Conservation (phyloP, 2,329 filamentous ascomycete species). For the Parascedosporium putredinis region DNA sequence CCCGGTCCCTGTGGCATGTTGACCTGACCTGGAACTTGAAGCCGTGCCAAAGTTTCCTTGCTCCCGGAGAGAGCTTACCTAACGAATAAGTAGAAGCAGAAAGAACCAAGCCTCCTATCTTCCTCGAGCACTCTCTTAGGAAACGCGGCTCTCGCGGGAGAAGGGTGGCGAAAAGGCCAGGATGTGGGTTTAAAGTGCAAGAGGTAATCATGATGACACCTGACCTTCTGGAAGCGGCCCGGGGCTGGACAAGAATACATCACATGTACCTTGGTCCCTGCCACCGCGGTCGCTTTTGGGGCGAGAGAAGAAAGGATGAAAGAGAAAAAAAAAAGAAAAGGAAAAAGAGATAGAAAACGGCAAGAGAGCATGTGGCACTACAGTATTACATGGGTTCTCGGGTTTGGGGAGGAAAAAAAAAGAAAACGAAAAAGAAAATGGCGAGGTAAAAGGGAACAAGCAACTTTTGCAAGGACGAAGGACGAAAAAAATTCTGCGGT, state of each 20-base stretch:
- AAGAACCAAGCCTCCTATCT: too few species aligned
- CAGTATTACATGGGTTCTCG: too few species aligned
- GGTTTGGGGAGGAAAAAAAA: neutral
- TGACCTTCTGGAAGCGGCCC: neutral
- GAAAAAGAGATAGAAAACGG: neutral
- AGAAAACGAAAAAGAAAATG: neutral
- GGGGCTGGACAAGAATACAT: neutral
- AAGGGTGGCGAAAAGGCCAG: neutral
- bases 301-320: neutral
- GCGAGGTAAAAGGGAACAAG: neutral
- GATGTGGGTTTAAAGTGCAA: neutral
- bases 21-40: too few species aligned
- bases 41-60: too few species aligned
- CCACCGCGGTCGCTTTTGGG: neutral
- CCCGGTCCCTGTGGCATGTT: neutral
- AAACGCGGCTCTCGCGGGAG: neutral
- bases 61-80: too few species aligned
- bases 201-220: slow-evolving; percentile 1
- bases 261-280: neutral
- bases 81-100: too few species aligned
- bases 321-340: neutral
- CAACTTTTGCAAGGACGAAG: too few species aligned
- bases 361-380: neutral
- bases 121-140: neutral
- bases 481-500: neutral